Conservation (phyloP, 805 yeast genomes). For the Nakazawaea ambrosiae region DNA sequence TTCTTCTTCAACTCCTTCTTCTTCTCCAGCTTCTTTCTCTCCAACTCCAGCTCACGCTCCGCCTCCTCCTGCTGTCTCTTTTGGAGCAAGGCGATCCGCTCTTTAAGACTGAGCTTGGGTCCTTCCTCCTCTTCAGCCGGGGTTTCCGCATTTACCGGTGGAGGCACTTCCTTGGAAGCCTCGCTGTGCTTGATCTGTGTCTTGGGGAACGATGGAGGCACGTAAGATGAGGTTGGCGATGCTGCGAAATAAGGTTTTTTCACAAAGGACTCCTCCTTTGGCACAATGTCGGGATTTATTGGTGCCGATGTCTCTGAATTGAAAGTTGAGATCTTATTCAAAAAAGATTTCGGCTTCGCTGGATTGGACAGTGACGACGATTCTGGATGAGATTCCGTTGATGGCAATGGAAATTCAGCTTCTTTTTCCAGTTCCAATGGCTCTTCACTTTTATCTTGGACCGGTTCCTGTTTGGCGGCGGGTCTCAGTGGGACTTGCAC, state of each 20-base stretch:
- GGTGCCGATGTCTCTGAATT: constrained; percentile 34
- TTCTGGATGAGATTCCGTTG: constrained; percentile 1
- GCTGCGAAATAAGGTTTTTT: constrained; percentile 52
- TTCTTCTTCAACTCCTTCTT: constrained; percentile 29
- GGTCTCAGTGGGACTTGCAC: not conserved
- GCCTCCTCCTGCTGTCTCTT: constrained; percentile 76
- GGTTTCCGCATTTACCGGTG: constrained; percentile 18
- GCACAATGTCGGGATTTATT: constrained; percentile 28
- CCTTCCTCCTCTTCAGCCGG: constrained; percentile 40
- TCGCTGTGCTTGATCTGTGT: constrained; percentile 14
- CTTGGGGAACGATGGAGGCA: constrained; percentile 31
- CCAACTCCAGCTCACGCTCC: constrained; percentile 57
- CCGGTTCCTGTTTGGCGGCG: constrained; percentile 4
- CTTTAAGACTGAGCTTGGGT: constrained; percentile 79
- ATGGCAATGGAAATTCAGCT: not conserved
- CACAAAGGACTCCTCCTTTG: constrained; percentile 39
- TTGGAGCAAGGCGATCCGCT: constrained; percentile 79
- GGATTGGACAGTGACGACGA: not conserved
- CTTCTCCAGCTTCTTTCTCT: constrained; percentile 39
- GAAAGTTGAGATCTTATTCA: constrained; percentile 44
- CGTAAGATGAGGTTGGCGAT: constrained; percentile 50
- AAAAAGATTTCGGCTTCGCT: constrained; percentile 24
- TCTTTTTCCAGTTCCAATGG: constrained; percentile 1
- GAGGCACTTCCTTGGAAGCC: constrained; percentile 15
- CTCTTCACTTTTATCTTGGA: constrained; percentile 5